A percentile compares a stretch with the other conserved stretches of the same genome.
Evolutionary conservation across 352 stramenopile genomes (phyloP).

Genomic region (Pythium aristosporum): DNA sequence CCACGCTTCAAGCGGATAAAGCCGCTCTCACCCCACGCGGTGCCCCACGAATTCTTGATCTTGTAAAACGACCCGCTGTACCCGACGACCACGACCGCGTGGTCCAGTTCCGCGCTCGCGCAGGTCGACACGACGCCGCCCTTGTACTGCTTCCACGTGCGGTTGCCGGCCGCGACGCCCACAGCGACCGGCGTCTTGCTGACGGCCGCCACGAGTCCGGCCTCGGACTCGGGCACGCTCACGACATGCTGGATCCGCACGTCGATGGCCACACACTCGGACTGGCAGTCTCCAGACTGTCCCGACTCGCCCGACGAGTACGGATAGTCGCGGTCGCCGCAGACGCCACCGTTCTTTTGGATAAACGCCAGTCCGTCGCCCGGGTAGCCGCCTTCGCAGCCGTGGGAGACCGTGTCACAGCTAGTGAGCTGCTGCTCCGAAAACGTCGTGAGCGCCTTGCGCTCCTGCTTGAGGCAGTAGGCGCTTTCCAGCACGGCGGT

Average conservation of each 20-base stretch:
- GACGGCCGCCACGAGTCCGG: slow-evolving; percentile 83
- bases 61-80: slow-evolving; percentile 92
- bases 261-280: slow-evolving; percentile 29
- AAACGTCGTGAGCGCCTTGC: slow-evolving; percentile 68
- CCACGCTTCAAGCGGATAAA: slow-evolving; percentile 93
- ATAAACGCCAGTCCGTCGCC: slow-evolving; percentile 90
- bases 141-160: slow-evolving; percentile 97
- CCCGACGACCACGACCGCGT: slow-evolving; percentile 97
- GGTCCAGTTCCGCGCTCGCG: slow-evolving; percentile 92
- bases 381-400: slow-evolving; percentile 88
- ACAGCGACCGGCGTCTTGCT: slow-evolving; percentile 92
- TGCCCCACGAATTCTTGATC: slow-evolving; percentile 98
- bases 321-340: slow-evolving; percentile 65
- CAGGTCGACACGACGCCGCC: slow-evolving; percentile 85
- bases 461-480: slow-evolving; percentile 66
- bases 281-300: slow-evolving; percentile 24
- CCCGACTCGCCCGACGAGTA: slow-evolving; percentile 68
- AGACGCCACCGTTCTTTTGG: slow-evolving; percentile 76
- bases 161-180: slow-evolving; percentile 93
- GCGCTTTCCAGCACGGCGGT: slow-evolving; percentile 90
- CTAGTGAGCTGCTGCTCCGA: slow-evolving; percentile 93
- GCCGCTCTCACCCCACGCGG: slow-evolving; percentile 90
- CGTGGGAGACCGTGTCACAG: slow-evolving; percentile 83
- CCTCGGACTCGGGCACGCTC: slow-evolving; percentile 68
- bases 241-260: slow-evolving; percentile 48